Conservation (phyloP, 768 basidiomycete genomes). For the Auriscalpium vulgare region DNA sequence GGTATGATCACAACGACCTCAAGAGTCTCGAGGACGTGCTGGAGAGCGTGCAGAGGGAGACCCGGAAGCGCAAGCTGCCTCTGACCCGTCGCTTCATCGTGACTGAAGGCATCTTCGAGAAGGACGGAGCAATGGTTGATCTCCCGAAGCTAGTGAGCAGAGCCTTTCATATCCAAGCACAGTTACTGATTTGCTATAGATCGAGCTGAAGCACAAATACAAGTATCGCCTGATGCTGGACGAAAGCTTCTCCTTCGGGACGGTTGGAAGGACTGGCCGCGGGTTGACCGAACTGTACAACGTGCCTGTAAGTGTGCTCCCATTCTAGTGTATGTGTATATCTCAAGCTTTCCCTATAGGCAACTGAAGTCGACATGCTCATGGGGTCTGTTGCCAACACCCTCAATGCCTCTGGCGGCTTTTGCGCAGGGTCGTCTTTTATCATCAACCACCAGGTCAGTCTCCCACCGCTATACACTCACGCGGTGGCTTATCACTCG, state of each 20-base stretch:
- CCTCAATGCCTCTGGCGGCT: conserved; percentile 81
- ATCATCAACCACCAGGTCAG: conserved; percentile 85
- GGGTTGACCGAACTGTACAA: conserved; percentile 94
- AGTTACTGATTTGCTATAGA: conserved; percentile 33
- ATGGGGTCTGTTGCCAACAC: conserved; percentile 84
- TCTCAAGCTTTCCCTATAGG: conserved; percentile 32
- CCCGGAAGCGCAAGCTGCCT: conserved; percentile 72
- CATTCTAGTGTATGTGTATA: too few species aligned
- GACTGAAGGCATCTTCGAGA: conserved; percentile 95
- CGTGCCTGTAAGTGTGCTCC: conserved; percentile 57
- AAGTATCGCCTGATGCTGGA: conserved; percentile 94
- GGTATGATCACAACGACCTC: conserved; percentile 96
- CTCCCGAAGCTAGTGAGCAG: conserved; percentile 81
- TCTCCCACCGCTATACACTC: background rate
- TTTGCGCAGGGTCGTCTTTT: conserved; percentile 82
- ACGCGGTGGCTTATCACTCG: background rate
- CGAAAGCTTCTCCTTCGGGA: conserved; percentile 89
- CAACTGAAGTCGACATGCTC: conserved; percentile 89
- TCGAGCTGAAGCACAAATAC: conserved; percentile 91
- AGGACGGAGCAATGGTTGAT: conserved; percentile 88
- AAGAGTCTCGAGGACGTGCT: conserved; percentile 86
- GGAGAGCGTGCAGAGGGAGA: conserved; percentile 77
- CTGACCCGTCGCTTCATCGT: conserved; percentile 91
- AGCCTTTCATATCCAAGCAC: background rate
- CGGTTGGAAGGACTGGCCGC: conserved; percentile 87